Percentiles rank a stretch among this genome's conserved stretches.
These are phyloP conservation scores for Ephemerocybe angulata DNA, from an alignment of 768 basidiomycete species.

Conservation along the genomic window DNA sequence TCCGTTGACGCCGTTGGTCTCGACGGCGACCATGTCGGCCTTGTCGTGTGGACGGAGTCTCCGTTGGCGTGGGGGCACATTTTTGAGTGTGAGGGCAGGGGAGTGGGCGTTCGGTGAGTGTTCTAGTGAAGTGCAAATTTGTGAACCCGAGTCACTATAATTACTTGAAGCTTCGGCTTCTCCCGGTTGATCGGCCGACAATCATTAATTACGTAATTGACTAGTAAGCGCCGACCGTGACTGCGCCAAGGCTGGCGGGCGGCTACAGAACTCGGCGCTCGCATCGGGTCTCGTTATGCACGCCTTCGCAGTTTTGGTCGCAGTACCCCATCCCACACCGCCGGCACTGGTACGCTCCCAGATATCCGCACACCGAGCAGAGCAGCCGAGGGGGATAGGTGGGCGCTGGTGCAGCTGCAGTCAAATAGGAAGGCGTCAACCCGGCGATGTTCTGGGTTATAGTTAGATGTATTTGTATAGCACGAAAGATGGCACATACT, in stretches of 20 bases:
- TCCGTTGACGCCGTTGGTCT: conserved; percentile 50
- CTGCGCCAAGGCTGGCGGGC: conserved; percentile 44
- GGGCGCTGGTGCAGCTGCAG: conserved; percentile 57
- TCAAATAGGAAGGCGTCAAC: conserved; percentile 67
- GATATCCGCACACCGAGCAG: conserved; percentile 87
- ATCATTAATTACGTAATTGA: background rate
- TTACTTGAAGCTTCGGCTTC: conserved; percentile 1
- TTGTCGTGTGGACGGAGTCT: conserved; percentile 40
- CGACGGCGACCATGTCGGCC: conserved; percentile 69
- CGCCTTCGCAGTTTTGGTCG: conserved; percentile 63
- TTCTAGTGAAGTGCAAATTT: conserved; percentile 30
- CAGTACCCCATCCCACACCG: conserved; percentile 78
- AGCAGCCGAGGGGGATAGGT: conserved; percentile 64
- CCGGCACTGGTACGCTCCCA: conserved; percentile 75
- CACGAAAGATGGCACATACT: conserved; percentile 40
- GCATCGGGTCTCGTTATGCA: conserved; percentile 79
- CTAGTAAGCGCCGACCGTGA: background rate
- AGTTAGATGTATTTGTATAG: background rate
- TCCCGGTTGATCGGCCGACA: conserved; percentile 13
- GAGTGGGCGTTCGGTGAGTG: conserved; percentile 10
- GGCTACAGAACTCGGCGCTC: conserved; percentile 62
- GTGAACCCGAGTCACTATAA: conserved; percentile 36
- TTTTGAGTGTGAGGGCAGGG: conserved; percentile 16
- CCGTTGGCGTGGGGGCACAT: conserved; percentile 67
- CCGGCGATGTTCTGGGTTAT: conserved; percentile 57